Evolutionary conservation across 2,329 filamentous ascomycete genomes (phyloP), one percentile per base, ranked within the genome.

Genomic region (Aspergillus luchuensis): DNA sequence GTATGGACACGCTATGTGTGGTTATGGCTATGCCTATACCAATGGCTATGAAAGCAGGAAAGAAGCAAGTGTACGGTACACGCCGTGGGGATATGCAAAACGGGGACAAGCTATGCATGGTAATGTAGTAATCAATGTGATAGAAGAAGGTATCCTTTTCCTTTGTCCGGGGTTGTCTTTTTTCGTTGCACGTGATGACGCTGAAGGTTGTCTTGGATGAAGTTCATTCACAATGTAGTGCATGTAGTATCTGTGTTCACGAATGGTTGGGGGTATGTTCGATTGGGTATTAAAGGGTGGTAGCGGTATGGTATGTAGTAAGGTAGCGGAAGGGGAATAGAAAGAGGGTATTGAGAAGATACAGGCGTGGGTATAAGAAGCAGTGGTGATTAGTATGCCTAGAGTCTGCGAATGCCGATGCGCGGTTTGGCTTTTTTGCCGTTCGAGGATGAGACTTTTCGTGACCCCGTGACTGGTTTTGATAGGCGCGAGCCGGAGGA

Each of bases 361-460:
- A 43, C 39, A 43, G 39, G 39, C 17, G n/a, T 17, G 39, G 17
- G 17, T 43, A 19, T 43, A 36, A 36, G 11, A 15, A 13, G 11
- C 11, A 36, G 47, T n/a, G 25, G 6, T 17, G 6, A n/a, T 8
- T 17, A 6, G 8, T 43, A 30, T 10, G n/a, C n/a, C 70, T 59
- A 77, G 38, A 77, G 63, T 49, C 75, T 68, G 38, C 75, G 72
- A 28, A 77, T 66, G 0, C 75, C 75, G 51, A 74, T 70, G 13
- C 75, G 70, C 1, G 75, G 70, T 59, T 77, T 77, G 6, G 64
- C 33, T 53, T 74, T 76, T 23, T 63, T 63, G 3, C 59, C 59
- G 5, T 61, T 60, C 2, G 69, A 61, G 4, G 58, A 60, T 8
- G 65, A 67, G 10, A 67, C 67, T 49, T 71, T 76, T 54, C 72